Percentiles rank a stretch among this genome's conserved stretches.
These are phyloP conservation scores for Aspergillus funiculosus DNA, from an alignment of 495 filamentous ascomycete genomes.

Conservation along the genomic window DNA sequence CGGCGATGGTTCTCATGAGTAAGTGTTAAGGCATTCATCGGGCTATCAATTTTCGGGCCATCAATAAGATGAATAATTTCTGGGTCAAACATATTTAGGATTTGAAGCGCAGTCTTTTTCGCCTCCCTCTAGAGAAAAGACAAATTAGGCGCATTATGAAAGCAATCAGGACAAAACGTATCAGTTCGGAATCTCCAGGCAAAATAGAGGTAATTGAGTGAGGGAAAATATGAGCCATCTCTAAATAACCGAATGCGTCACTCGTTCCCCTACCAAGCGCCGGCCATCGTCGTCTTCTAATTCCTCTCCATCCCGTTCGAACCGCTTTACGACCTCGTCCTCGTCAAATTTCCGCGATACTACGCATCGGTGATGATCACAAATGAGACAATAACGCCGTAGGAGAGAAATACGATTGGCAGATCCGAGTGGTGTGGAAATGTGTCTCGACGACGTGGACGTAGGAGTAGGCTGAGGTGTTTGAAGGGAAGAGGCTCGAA, in stretches of 20 bases:
- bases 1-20: constrained; percentile 21
- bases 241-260: constrained; percentile 14
- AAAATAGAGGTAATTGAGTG: constrained; percentile 12
- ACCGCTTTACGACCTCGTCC: not conserved
- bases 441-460: not conserved
- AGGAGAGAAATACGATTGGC: not conserved
- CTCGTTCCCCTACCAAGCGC: not conserved
- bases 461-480: constrained; percentile 8
- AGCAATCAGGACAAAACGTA: too few relatives aligned
- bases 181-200: constrained; percentile 11
- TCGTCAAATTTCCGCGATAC: constrained; percentile 5
- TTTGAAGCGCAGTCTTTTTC: constrained; percentile 19
- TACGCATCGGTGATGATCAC: constrained; percentile 9
- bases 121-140: constrained; percentile 18
- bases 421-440: not conserved
- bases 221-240: constrained; percentile 22
- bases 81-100: constrained; percentile 22
- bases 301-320: not conserved
- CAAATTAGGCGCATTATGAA: too few relatives aligned
- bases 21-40: constrained; percentile 20
- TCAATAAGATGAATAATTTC: constrained; percentile 18
- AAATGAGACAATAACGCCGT: constrained; percentile 1
- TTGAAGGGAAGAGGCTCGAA: constrained; percentile 3
- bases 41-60: constrained; percentile 14
- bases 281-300: constrained; percentile 5